phyloP scores from a whole-genome alignment of 2,329 filamentous ascomycete genomes.

The Ophiostoma triangulosporum region DNA sequence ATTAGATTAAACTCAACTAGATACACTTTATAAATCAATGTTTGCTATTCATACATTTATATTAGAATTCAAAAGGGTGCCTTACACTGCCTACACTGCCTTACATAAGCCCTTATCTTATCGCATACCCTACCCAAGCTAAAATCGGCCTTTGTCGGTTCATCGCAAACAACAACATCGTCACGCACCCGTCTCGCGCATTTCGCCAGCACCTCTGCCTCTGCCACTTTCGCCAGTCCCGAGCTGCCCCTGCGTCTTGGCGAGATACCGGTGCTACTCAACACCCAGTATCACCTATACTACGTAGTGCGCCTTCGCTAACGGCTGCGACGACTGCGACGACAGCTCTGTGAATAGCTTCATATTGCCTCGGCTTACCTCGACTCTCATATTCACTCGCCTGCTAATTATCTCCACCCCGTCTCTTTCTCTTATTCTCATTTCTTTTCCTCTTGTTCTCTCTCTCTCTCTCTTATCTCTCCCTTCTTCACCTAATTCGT shows the following conservation, averaged over 20 bases:
- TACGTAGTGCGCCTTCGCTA: background rate
- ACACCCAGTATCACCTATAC: too few species aligned
- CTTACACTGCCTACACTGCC: background rate
- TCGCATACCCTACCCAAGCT: conserved; percentile 1
- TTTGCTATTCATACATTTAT: background rate
- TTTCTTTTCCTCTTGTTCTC: background rate
- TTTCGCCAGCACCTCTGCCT: background rate
- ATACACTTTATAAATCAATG: too few species aligned
- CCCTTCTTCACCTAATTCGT: background rate
- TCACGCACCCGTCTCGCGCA: background rate
- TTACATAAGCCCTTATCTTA: conserved; percentile 4
- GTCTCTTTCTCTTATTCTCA: background rate
- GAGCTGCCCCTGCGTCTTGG: background rate
- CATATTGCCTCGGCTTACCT: background rate
- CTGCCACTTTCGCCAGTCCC: background rate
- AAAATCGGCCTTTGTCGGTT: conserved; percentile 8
- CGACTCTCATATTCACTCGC: background rate
- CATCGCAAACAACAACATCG: background rate
- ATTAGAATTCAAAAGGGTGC: background rate
- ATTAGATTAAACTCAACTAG: too few species aligned
- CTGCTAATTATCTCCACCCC: background rate
- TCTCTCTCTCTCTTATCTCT: too few species aligned
- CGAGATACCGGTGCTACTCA: background rate
- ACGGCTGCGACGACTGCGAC: background rate
- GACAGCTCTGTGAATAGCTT: background rate